Evolutionary conservation across 805 yeast species (phyloP).

Genomic region (Sugiyamaella americana): DNA sequence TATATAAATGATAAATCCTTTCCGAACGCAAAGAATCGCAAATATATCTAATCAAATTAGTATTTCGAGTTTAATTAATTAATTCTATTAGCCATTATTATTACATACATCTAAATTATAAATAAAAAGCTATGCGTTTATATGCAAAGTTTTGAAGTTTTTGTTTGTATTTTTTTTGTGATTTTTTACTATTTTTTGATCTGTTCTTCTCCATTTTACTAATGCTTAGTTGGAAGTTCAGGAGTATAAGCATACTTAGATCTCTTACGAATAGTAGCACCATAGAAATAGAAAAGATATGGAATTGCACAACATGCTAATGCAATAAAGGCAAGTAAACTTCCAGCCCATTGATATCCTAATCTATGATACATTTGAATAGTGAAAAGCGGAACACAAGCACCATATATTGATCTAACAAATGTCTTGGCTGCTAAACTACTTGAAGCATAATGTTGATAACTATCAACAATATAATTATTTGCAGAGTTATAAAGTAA

Average conservation of each 20-base stretch:
- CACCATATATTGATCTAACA: slow-evolving; percentile 61
- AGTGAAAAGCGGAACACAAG: slow-evolving; percentile 62
- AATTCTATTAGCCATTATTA: no score
- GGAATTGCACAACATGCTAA: slow-evolving; percentile 50
- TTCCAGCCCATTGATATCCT: slow-evolving; percentile 55
- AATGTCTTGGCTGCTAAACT: slow-evolving; percentile 63
- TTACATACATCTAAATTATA: no score
- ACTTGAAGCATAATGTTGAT: slow-evolving; percentile 60
- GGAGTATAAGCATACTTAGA: slow-evolving; percentile 66
- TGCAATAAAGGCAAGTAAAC: slow-evolving; percentile 46
- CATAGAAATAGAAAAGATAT: slow-evolving; percentile 45
- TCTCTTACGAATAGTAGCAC: slow-evolving; percentile 41
- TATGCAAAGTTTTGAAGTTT: no score
- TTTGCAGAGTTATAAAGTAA: slow-evolving; percentile 55
- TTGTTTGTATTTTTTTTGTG: no score
- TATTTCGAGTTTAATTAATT: no score
- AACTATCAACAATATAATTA: slow-evolving; percentile 48
- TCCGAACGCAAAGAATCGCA: no score
- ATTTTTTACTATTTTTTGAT: no score
- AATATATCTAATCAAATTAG: no score
- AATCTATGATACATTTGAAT: slow-evolving; percentile 47
- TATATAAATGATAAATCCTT: no score
- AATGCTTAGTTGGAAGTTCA: no score
- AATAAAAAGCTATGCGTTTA: no score
- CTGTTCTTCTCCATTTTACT: no score